A percentile compares a stretch with the other conserved stretches of the same genome.
These are phyloP conservation scores for Rhipidocladum racemiflorum DNA, from an alignment of 176 grass and related monocot genomes.

Conservation along the genomic window DNA sequence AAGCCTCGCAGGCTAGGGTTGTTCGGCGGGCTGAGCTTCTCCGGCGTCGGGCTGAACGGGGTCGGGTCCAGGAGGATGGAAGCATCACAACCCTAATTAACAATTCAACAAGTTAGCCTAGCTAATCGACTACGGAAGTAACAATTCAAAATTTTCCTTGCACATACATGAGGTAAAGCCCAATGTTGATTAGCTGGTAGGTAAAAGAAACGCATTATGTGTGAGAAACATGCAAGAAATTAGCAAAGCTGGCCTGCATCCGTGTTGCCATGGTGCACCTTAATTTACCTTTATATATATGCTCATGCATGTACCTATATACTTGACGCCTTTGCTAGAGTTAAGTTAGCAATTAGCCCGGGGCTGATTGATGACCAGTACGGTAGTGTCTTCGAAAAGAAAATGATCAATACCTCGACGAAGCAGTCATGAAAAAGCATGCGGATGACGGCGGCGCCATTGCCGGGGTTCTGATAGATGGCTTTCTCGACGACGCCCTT, in stretches of 20 bases:
- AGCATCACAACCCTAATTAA: constrained; percentile 6
- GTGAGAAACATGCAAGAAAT: background rate
- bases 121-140: background rate
- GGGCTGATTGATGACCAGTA: background rate
- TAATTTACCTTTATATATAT: background rate
- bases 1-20: background rate
- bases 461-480: background rate
- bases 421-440: constrained; percentile 66
- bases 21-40: constrained; percentile 18
- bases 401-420: constrained; percentile 33
- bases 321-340: background rate
- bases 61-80: constrained; percentile 17
- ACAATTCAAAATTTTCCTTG: background rate
- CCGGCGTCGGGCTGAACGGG: constrained; percentile 1
- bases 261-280: background rate
- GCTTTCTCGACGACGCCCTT: constrained; percentile 21
- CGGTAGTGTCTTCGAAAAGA: background rate
- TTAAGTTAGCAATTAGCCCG: background rate
- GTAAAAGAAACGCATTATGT: background rate
- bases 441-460: constrained; percentile 36
- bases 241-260: background rate
- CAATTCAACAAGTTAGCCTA: background rate
- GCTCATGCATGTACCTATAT: background rate
- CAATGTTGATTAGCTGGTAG: background rate
- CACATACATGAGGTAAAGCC: background rate